Base-by-base conservation (phyloP, 768 basidiomycete species). In the Coprinopsis sp. region DNA sequence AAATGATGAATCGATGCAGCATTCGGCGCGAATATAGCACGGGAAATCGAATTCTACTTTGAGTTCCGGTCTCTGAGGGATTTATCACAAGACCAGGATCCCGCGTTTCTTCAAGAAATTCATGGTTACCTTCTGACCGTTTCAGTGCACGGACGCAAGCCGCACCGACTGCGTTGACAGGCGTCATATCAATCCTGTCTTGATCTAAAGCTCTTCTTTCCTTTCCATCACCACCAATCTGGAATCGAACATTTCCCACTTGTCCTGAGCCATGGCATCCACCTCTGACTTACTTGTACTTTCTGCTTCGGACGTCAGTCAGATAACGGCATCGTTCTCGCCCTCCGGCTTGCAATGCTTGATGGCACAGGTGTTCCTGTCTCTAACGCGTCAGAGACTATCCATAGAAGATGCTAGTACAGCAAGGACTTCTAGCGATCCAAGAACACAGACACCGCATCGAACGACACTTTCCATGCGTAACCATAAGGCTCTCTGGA, bases 401-500 rank as follows among this genome's bases (percentile, higher is more conserved):
- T 46, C 31, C n/a, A n/a, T n/a, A n/a, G 13, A 30, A 14, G 49
- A 44, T 28, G 47, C 51, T 18, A 54, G 50, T 31, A 44, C n/a
- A 6, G 34, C 14, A 22, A 10, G 6, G 11, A 22, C 37, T 21
- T 19, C 14, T 39, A 19, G 6, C 7, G 18, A 19, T 24, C 57
- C 47, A 33, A 48, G 47, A 25, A 58, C 60, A 45, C 62, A 67
- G 44, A 69, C 66, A 10, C 91, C 91, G 3, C 83, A 78, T 44
- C 74, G 91, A 39, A 77, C 74, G 0, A 64, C 71, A 0, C 59
- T 92, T 10, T 66, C 69, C 0, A 79, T 74, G 41, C 55, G 62
- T 6, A 68, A 72, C 33, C 80, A 90, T 53, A 82, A 73, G 1
- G 70, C 76, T 0, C 69, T 96, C 2, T 87, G 91, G 64, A 95